Evolutionary conservation across 805 yeast species (phyloP).

Genomic region (Pichia sporocuriosa): DNA sequence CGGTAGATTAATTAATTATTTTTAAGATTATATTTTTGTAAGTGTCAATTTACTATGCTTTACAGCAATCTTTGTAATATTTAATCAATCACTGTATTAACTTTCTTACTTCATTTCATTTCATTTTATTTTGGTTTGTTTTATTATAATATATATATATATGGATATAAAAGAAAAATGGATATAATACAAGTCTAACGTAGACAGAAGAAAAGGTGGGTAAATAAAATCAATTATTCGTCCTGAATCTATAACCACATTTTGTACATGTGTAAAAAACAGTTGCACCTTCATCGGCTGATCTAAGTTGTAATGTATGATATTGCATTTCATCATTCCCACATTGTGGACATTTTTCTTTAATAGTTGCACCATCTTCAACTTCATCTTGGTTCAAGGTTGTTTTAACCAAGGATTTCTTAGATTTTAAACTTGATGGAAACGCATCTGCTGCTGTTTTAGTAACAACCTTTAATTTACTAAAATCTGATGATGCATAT

Average conservation of each 20-base stretch:
- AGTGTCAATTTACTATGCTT: no score
- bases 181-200: no score
- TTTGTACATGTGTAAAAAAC: slow-evolving; percentile 93
- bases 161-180: no score
- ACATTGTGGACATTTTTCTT: slow-evolving; percentile 98
- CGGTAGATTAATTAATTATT: no score
- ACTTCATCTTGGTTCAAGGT: slow-evolving; percentile 66
- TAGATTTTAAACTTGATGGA: slow-evolving; percentile 75
- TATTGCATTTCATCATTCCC: slow-evolving; percentile 97
- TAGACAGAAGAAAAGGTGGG: no score
- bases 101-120: no score
- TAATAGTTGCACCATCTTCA: slow-evolving; percentile 93
- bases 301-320: slow-evolving; percentile 91
- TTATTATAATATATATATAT: background rate
- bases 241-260: slow-evolving; percentile 91
- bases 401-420: slow-evolving; percentile 88
- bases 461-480: slow-evolving; percentile 79
- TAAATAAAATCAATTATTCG: slow-evolving; percentile 71
- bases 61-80: no score
- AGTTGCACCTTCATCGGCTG: slow-evolving; percentile 99
- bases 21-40: no score
- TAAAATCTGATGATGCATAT: slow-evolving; percentile 46
- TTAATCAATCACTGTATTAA: no score
- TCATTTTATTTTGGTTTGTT: no score
- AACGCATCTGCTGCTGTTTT: slow-evolving; percentile 88